These are phyloP conservation scores for Talaromyces sp. DNA, from an alignment of 2,329 filamentous ascomycete genomes.

Conservation along the genomic window DNA sequence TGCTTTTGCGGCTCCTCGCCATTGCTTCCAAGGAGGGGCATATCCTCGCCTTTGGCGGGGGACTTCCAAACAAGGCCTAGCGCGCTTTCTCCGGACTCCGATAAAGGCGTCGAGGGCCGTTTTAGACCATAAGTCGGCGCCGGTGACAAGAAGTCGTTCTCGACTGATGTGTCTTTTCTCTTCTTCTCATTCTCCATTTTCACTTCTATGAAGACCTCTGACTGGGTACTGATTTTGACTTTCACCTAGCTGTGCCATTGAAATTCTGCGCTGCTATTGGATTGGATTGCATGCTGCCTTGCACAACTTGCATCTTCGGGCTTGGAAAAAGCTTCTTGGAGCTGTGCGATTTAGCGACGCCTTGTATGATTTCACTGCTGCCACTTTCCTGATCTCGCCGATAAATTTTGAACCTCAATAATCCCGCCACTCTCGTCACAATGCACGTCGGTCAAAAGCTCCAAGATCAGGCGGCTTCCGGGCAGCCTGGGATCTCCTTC, in stretches of 20 bases:
- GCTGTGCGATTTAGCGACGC: not conserved
- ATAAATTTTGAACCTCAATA: not conserved
- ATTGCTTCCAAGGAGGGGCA: not conserved
- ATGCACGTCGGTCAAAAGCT: constrained; percentile 98
- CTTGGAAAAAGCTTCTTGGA: not conserved
- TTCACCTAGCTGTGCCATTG: not conserved
- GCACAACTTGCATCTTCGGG: not conserved
- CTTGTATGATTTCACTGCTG: not conserved
- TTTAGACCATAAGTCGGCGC: not conserved
- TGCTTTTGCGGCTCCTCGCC: not conserved
- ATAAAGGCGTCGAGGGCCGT: constrained; percentile 8
- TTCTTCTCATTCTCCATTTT: not conserved
- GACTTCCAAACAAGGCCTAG: constrained; percentile 6
- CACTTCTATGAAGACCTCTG: not conserved
- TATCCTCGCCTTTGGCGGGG: constrained; percentile 3
- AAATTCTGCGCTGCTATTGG: not conserved
- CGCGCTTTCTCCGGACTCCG: constrained; percentile 11
- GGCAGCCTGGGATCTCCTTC: constrained; percentile 90
- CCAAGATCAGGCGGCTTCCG: constrained; percentile 69
- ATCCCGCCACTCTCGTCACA: constrained; percentile 9
- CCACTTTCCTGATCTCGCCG: not conserved
- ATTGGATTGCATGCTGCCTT: not conserved
- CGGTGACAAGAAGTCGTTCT: constrained; percentile 1
- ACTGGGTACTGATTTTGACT: not conserved
- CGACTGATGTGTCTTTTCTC: not conserved